phyloP scores from a whole-genome alignment of 768 basidiomycete species.

The Mycena venus region DNA sequence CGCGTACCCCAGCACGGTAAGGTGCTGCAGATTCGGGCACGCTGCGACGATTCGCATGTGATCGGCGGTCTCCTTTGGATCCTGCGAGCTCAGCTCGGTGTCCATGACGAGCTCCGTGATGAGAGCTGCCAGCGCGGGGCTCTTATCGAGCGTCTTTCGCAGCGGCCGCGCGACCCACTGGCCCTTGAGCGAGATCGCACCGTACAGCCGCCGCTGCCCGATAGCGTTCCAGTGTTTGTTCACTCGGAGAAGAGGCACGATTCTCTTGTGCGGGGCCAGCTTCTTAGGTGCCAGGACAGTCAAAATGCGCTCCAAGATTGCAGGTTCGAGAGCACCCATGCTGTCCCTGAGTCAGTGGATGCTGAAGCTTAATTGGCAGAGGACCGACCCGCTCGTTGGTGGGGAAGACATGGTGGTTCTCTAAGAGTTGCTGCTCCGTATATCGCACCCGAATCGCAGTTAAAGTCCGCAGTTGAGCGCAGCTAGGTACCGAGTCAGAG shows the following conservation, averaged over 20 bases:
- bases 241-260: constrained; percentile 22
- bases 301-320: constrained; percentile 19
- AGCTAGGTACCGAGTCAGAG: neutral
- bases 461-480: constrained; percentile 2
- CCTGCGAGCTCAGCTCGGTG: constrained; percentile 26
- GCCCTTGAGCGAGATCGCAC: constrained; percentile 21
- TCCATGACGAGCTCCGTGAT: constrained; percentile 23
- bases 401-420: constrained; percentile 12
- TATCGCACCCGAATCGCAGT: neutral
- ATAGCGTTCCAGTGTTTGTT: constrained; percentile 24
- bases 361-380: neutral
- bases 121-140: neutral
- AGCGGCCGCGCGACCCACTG: constrained; percentile 23
- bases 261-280: constrained; percentile 22
- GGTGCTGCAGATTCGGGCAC: constrained; percentile 18
- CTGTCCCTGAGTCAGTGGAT: neutral
- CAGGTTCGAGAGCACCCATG: constrained; percentile 15
- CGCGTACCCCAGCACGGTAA: constrained; percentile 28
- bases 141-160: constrained; percentile 8
- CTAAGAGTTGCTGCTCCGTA: too few species aligned
- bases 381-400: constrained; percentile 3
- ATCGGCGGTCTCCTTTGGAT: constrained; percentile 18
- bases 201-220: neutral
- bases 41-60: constrained; percentile 24
- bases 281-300: constrained; percentile 24